These are phyloP conservation scores for Carallia pectinifolia DNA, from an alignment of 345 rosid species.

Conservation along the genomic window DNA sequence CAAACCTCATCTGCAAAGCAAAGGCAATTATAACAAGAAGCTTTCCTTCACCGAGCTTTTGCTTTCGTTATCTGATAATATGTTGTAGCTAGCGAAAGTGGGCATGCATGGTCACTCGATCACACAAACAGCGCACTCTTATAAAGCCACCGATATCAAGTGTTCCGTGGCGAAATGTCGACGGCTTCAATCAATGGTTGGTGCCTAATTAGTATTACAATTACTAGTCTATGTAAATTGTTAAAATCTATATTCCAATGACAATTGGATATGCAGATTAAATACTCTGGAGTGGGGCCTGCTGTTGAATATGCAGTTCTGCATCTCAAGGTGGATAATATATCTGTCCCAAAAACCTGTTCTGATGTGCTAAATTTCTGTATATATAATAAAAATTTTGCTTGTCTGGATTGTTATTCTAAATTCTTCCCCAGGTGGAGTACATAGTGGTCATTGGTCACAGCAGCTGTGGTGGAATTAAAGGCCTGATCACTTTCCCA, in stretches of 20 bases:
- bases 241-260: neutral
- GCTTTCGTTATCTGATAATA: conserved; percentile 50
- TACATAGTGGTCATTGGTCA: conserved; percentile 8
- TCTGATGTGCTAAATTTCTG: neutral
- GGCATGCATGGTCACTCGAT: neutral
- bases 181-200: conserved; percentile 65
- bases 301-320: no score
- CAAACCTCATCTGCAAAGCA: conserved; percentile 55
- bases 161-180: conserved; percentile 55
- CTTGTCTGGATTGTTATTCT: neutral
- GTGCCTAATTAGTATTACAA: conserved; percentile 25
- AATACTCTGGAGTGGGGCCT: conserved; percentile 59
- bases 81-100: neutral
- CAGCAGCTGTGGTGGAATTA: no score
- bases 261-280: conserved; percentile 19
- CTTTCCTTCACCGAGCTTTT: conserved; percentile 50
- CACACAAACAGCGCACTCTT: conserved; percentile 2
- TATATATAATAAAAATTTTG: neutral
- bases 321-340: no score
- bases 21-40: conserved; percentile 22
- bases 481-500: no score
- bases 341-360: neutral
- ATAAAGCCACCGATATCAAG: conserved; percentile 27
- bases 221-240: neutral
- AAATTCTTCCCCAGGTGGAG: conserved; percentile 47